phyloP scores from a whole-genome alignment of 1,139 yeast species.

The Diutina scorzettiae region DNA sequence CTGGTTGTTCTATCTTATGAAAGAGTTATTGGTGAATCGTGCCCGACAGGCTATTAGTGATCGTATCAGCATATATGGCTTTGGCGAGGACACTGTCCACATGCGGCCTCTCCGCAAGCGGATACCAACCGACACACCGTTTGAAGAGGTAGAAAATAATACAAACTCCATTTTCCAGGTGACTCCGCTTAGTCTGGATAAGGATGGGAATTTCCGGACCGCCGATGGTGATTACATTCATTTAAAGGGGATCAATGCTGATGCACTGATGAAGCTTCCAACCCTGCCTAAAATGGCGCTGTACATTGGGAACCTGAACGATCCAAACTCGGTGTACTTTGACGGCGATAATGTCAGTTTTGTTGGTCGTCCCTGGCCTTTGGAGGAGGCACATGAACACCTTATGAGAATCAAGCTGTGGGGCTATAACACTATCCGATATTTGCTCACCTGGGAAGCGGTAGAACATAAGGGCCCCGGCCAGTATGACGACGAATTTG shows the following conservation, averaged over 20 bases:
- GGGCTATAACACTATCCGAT: conserved; percentile 75
- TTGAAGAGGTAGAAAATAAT: conserved; percentile 10
- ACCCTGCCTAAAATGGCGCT: conserved; percentile 42
- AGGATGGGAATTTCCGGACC: conserved; percentile 12
- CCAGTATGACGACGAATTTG: conserved; percentile 62
- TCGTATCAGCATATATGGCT: conserved; percentile 4
- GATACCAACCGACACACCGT: conserved; percentile 14
- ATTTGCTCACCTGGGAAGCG: conserved; percentile 85
- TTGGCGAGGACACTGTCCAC: neutral
- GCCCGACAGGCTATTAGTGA: conserved; percentile 3
- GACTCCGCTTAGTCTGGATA: neutral
- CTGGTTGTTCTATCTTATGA: too few relatives aligned
- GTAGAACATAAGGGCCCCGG: conserved; percentile 86
- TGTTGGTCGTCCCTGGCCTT: conserved; percentile 70
- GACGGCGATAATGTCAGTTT: conserved; percentile 67
- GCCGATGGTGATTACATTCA: conserved; percentile 51
- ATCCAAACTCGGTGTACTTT: conserved; percentile 36
- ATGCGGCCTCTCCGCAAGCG: conserved; percentile 15
- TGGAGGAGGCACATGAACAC: conserved; percentile 62
- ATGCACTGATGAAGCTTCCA: conserved; percentile 69
- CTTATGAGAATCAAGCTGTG: conserved; percentile 58
- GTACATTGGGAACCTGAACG: conserved; percentile 33
- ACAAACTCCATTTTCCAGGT: conserved; percentile 9
- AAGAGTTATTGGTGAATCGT: too few relatives aligned
- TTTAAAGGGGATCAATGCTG: conserved; percentile 76